These are phyloP conservation scores for Haplosporangium gracile DNA, from an alignment of 192 early-diverging fungal species.

Conservation along the genomic window DNA sequence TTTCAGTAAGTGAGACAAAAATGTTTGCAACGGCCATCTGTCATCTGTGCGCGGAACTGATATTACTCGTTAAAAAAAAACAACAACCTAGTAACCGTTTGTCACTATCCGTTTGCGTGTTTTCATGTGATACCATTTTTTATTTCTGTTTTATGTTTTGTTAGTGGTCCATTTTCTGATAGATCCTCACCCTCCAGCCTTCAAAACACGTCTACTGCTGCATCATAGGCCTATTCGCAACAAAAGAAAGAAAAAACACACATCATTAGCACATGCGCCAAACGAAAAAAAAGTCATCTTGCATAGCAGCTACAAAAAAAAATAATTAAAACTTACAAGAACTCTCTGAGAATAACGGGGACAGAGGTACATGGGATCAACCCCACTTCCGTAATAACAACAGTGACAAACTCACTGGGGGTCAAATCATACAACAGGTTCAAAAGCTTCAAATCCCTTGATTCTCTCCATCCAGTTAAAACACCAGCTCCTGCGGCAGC, in stretches of 20 bases:
- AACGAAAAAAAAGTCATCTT: not conserved
- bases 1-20: too few species aligned
- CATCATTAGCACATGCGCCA: not conserved
- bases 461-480: slow-evolving; percentile 79
- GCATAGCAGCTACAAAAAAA: not conserved
- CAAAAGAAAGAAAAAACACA: not conserved
- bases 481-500: slow-evolving; percentile 13
- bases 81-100: too few species aligned
- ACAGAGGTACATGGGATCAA: slow-evolving; percentile 92
- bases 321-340: slow-evolving; percentile 30
- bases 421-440: slow-evolving; percentile 97
- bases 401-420: slow-evolving; percentile 91
- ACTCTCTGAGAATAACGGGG: slow-evolving; percentile 69
- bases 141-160: not conserved
- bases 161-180: not conserved
- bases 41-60: too few species aligned
- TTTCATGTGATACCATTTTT: not conserved
- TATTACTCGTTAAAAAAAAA: too few species aligned
- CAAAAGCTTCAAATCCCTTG: slow-evolving; percentile 83
- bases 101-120: not conserved
- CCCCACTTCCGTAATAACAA: slow-evolving; percentile 93
- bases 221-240: slow-evolving; percentile 42
- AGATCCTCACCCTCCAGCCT: not conserved
- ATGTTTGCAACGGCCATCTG: too few species aligned
- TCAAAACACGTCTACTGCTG: slow-evolving; percentile 29